Evolutionary conservation across 1,284 basidiomycete genomes (phyloP).

Genomic region (Rhodotorula sp.): DNA sequence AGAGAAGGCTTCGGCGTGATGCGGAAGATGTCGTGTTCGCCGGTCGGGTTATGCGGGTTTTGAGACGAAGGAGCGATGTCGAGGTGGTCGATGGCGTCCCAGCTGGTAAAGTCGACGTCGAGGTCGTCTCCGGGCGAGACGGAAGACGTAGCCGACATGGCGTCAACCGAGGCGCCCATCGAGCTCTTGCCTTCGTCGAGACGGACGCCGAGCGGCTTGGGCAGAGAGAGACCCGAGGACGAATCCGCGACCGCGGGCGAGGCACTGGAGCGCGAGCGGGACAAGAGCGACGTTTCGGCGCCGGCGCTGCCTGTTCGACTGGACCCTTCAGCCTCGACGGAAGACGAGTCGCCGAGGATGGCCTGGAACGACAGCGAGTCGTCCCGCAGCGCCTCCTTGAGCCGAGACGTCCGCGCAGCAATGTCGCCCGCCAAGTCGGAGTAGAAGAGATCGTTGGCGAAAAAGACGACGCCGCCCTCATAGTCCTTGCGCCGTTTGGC

Average conservation of each 20-base stretch:
- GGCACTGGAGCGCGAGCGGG: background rate
- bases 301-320: background rate
- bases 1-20: constrained; percentile 10
- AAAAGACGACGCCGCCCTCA: constrained; percentile 33
- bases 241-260: background rate
- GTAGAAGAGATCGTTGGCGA: constrained; percentile 30
- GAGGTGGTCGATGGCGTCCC: constrained; percentile 4
- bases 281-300: background rate
- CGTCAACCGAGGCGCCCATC: background rate
- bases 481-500: constrained; percentile 14
- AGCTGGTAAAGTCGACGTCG: background rate
- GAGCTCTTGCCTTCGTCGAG: background rate
- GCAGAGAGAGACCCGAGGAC: background rate
- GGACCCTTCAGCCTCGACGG: background rate
- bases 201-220: background rate
- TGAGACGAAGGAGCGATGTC: background rate
- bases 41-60: too few relatives aligned
- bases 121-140: background rate
- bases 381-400: background rate
- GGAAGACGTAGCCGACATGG: background rate
- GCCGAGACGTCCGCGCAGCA: constrained; percentile 8
- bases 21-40: constrained; percentile 12
- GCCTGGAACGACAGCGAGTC: background rate
- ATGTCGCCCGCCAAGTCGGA: constrained; percentile 34
- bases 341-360: constrained; percentile 7